phyloP scores from a whole-genome alignment of 768 basidiomycete species.

The Mycena capillaripes region DNA sequence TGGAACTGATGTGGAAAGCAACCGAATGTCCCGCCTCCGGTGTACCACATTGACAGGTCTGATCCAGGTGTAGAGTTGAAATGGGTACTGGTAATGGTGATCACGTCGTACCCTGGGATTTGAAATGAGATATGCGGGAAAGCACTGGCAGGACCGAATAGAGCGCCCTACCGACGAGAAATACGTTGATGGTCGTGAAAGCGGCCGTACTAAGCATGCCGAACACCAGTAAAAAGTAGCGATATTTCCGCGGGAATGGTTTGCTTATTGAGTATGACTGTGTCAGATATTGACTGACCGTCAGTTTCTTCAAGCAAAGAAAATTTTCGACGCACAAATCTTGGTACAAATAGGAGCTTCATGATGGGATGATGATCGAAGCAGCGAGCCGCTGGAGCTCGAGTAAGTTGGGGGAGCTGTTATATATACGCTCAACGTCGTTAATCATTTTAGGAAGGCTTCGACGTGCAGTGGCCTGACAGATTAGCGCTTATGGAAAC shows the following conservation, averaged over 20 bases:
- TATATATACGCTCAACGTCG: slow-evolving; percentile 15
- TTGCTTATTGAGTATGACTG: slow-evolving; percentile 17
- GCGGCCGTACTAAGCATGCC: slow-evolving; percentile 4
- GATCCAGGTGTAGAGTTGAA: slow-evolving; percentile 16
- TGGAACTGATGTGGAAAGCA: slow-evolving; percentile 29
- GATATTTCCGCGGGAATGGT: slow-evolving; percentile 9
- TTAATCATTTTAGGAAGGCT: too few species aligned
- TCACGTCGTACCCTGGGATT: slow-evolving; percentile 25
- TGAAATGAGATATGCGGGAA: not conserved
- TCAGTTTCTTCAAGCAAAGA: slow-evolving; percentile 12
- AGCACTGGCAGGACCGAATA: not conserved
- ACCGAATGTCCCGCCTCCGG: not conserved
- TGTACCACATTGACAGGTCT: slow-evolving; percentile 7
- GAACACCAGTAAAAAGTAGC: slow-evolving; percentile 15
- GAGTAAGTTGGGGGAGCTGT: slow-evolving; percentile 1
- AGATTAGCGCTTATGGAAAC: not conserved
- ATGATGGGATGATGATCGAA: slow-evolving; percentile 1
- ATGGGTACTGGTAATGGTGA: slow-evolving; percentile 22
- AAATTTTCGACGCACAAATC: slow-evolving; percentile 11
- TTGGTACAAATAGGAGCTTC: not conserved
- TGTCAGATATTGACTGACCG: slow-evolving; percentile 11
- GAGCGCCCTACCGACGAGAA: slow-evolving; percentile 20
- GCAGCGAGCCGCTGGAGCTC: not conserved
- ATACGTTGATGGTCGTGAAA: slow-evolving; percentile 17
- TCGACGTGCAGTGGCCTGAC: not conserved